phyloP scores from a whole-genome alignment of 257 asterid genomes.

The Echium plantagineum region DNA sequence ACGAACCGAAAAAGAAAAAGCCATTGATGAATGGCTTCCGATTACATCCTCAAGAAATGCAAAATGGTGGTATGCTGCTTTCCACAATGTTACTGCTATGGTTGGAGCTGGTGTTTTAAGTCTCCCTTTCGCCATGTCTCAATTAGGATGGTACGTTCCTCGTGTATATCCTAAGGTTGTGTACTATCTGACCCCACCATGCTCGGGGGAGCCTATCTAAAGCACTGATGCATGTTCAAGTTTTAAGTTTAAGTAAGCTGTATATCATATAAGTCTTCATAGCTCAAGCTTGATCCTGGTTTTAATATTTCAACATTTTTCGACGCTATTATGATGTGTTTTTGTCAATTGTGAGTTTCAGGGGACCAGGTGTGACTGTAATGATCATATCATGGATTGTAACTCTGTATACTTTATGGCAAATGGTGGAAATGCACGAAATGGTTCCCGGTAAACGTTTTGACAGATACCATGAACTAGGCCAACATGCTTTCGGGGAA shows the following conservation, averaged over 20 bases:
- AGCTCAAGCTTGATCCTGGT: no score
- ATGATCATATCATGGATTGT: constrained; percentile 70
- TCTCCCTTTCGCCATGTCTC: constrained; percentile 82
- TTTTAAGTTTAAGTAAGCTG: no score
- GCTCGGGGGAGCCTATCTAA: no score
- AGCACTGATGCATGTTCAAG: no score
- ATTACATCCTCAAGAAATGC: constrained; percentile 61
- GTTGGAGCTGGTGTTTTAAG: constrained; percentile 85
- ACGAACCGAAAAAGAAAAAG: constrained; percentile 39
- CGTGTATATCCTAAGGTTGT: no score
- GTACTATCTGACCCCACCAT: no score
- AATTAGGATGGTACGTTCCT: constrained; percentile 50
- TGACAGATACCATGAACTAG: constrained; percentile 84
- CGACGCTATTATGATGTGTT: constrained; percentile 9
- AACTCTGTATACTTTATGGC: constrained; percentile 82
- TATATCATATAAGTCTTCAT: no score
- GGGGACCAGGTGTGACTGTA: constrained; percentile 82
- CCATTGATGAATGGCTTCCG: constrained; percentile 62
- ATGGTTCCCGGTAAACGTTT: constrained; percentile 92
- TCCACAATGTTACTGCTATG: constrained; percentile 90
- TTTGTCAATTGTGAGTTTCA: constrained; percentile 10
- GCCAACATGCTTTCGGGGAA: constrained; percentile 84
- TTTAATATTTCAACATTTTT: no score
- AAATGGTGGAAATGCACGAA: constrained; percentile 98
- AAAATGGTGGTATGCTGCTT: constrained; percentile 95